Evolutionary conservation across 257 asterid genomes (phyloP), one percentile per base, ranked within the genome.

Genomic region (Przewalskia tangutica): DNA sequence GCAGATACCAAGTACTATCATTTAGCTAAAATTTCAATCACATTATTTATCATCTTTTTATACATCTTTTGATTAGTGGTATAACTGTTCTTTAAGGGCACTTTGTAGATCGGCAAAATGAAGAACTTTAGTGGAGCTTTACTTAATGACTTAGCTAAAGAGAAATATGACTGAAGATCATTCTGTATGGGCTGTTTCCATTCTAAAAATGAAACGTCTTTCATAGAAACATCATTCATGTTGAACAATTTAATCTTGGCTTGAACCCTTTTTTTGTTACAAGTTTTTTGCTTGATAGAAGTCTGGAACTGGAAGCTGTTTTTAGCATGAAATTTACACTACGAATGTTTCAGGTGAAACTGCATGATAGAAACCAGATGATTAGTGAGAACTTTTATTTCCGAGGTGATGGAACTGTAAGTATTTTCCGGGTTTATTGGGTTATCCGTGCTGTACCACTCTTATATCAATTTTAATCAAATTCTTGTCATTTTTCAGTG

Each of bases 331-430:
- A 64, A 84, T 64, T 63, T 51, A 42, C 48, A 11, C 77, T 79
- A 82, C 60, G 27, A 82, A 73, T 11, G 73, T 87, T 89, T 86
- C 91, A 92, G 97, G 91, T 87, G 89, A 91, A 91, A 83, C 86
- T 94, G 85, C 94, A 92, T 87, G 87, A 83, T 68, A 90, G 84
- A 87, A 86, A 92, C 77, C 98, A 94, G 89, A 88, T 84, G 84
- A 94, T 94, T 87, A 88, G 89, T 85, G 81, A 90, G 56, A 94
- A 94, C 62, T 92, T 91, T 84, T 92, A 86, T 81, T 91, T 82
- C 68, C 85, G 94, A 84, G 90, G 93, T 58, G 98, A 94, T 83
- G 97, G 98, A 82, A 92, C 98, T 66, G 97, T 94, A 88, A 90
- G 97, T 81, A 82, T 68, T 48, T 36, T 64, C 62, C 1, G 18